Evolutionary conservation across 164 flowering plant genomes (phyloP), one percentile per base, ranked within the genome.

Genomic region (Magnolia officinalis): DNA sequence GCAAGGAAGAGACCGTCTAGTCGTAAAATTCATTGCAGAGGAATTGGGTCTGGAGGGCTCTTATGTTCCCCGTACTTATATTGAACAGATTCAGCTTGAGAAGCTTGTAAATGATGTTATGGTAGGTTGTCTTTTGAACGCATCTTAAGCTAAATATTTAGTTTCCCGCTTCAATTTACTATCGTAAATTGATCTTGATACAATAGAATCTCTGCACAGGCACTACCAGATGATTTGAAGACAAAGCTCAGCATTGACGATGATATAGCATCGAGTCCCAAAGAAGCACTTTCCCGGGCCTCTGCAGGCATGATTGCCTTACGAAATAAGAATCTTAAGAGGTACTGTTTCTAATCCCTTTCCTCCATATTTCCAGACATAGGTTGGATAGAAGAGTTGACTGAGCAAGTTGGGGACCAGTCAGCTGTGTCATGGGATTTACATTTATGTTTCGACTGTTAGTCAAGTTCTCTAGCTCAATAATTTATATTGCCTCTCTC

Each of bases 61-160:
- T 74, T 96, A 90, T 80, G 81, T 85, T 74, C 92, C 99, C 52
- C 96, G 98, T 21, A 94, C 98, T 50, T 96, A 96, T 74, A 94
- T 96, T 21, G 98, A 96, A 85, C 98, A 94, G 83, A 96, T 96
- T 83, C 97, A 96, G 83, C 75, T 92, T 74, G 98, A 96, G 78
- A 94, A 94, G 84, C 97, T 96, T 76, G 91, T 96, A 67, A 86
- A 90, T 83, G 99, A 96, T 72, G 95, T 96, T 77, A 91, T 90
- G 94, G 97, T 94, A 91, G 61, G 16, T 11, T 74, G 76, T 72
- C 67, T 83, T 72, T 78, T 65, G 18, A 23, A 20, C 18, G 11
- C 78, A 18, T 61, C n/a, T 13, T 45, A 71, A 29, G 13, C 61
- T 63, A 24, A 10, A 71, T 16, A 65, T 74, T 50, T 63, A 6